A percentile compares a stretch with the other conserved stretches of the same genome.
phyloP scores from a whole-genome alignment of 495 filamentous ascomycete genomes.

The Lasiosphaeris hirsuta region DNA sequence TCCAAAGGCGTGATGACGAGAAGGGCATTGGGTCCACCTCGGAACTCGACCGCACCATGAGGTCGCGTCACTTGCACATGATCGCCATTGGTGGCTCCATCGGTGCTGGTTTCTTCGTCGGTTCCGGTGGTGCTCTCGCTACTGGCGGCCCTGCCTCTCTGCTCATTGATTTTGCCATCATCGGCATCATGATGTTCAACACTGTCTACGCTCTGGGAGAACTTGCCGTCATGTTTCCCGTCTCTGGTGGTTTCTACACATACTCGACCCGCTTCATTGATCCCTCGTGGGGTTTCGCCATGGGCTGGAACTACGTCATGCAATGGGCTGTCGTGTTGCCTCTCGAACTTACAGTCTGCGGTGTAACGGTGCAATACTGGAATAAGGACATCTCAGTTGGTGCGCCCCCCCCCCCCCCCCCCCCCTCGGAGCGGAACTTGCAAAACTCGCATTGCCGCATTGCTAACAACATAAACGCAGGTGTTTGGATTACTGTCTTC shows the following conservation, averaged over 20 bases:
- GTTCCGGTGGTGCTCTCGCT: conserved; percentile 46
- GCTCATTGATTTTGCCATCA: conserved; percentile 53
- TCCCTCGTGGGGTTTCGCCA: conserved; percentile 79
- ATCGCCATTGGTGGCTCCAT: conserved; percentile 74
- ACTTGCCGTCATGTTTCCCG: conserved; percentile 68
- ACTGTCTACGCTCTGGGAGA: conserved; percentile 70
- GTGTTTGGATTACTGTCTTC: conserved; percentile 65
- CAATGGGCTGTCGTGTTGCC: conserved; percentile 60
- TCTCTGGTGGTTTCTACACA: conserved; percentile 57
- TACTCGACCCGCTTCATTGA: conserved; percentile 74
- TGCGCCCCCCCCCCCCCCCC: conserved; percentile 23
- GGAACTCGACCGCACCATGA: conserved; percentile 57
- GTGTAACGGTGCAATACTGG: conserved; percentile 58
- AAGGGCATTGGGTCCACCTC: conserved; percentile 33
- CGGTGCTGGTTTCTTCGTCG: conserved; percentile 61
- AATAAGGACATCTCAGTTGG: conserved; percentile 48
- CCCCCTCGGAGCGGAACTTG: background rate
- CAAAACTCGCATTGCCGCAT: conserved; percentile 8
- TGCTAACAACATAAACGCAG: conserved; percentile 20
- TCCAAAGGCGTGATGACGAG: conserved; percentile 38
- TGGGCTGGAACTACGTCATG: conserved; percentile 77
- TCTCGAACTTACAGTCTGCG: conserved; percentile 53
- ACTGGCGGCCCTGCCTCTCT: conserved; percentile 48
- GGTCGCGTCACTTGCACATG: conserved; percentile 68
- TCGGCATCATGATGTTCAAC: conserved; percentile 55